Conservation (phyloP, 169 alveolate species). For the Eimeria maxima region DNA sequence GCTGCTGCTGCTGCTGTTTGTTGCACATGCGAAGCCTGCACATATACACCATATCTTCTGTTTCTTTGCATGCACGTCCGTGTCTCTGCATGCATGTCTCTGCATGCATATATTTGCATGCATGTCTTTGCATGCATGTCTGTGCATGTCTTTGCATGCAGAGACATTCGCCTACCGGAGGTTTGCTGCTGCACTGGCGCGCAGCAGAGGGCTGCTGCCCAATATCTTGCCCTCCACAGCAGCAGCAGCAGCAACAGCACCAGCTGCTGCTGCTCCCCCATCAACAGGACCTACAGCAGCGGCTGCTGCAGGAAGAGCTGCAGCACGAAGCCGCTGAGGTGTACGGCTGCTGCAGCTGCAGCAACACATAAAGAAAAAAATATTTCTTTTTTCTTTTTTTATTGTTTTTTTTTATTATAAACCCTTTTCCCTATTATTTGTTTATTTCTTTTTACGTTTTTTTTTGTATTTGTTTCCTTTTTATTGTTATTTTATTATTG, state of each 20-base stretch:
- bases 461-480: too few species aligned
- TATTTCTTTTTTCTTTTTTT: too few species aligned
- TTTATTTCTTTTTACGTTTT: background rate
- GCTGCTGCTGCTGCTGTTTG: background rate
- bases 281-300: too few species aligned
- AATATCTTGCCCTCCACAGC: background rate
- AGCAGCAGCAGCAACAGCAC: too few species aligned
- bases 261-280: background rate
- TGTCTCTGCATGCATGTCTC: too few species aligned
- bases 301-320: too few species aligned
- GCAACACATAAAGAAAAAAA: background rate
- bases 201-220: background rate
- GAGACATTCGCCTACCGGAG: background rate
- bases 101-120: too few species aligned
- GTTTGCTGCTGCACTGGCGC: background rate
- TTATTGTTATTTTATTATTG: too few species aligned
- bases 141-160: background rate
- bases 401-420: too few species aligned
- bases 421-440: too few species aligned
- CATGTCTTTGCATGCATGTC: background rate
- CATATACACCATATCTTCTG: background rate
- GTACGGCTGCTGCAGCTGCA: background rate
- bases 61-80: too few species aligned
- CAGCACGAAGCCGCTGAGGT: background rate
- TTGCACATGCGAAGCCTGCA: background rate